Percentiles rank a stretch among this genome's conserved stretches.
Evolutionary conservation across 805 yeast species (phyloP).

Genomic region (Yamadazyma takamatsuzukensis): DNA sequence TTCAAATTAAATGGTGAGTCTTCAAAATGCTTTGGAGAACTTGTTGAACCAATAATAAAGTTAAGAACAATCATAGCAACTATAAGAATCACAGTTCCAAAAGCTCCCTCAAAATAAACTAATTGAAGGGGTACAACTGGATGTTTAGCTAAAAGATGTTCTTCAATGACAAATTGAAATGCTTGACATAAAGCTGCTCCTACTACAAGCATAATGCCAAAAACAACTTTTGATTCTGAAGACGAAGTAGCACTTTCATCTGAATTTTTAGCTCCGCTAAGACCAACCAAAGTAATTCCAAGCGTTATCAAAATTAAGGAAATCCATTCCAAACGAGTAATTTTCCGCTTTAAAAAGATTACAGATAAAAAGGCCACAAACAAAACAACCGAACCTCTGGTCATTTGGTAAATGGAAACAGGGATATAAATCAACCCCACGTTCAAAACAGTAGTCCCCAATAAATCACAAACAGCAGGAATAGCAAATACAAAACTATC

Average conservation of each 20-base stretch:
- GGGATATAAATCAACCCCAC: constrained; percentile 73
- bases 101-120: constrained; percentile 74
- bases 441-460: constrained; percentile 73
- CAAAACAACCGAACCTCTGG: constrained; percentile 72
- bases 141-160: constrained; percentile 53
- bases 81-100: constrained; percentile 50
- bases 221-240: constrained; percentile 20
- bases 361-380: constrained; percentile 74
- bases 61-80: constrained; percentile 43
- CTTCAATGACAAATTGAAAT: constrained; percentile 75
- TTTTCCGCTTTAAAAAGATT: constrained; percentile 51
- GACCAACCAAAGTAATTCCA: constrained; percentile 72
- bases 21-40: constrained; percentile 30
- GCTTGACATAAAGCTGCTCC: constrained; percentile 69
- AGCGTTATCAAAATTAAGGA: constrained; percentile 59
- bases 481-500: constrained; percentile 36
- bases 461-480: constrained; percentile 69
- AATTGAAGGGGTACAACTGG: constrained; percentile 58
- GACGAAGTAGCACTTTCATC: constrained; percentile 9
- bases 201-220: constrained; percentile 59
- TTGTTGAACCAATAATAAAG: constrained; percentile 33
- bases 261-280: constrained; percentile 51
- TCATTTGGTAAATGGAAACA: constrained; percentile 81
- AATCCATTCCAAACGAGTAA: constrained; percentile 64
- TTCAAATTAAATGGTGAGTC: constrained; percentile 54